Conservation (phyloP, 768 basidiomycete genomes). For the Hypholoma sublateritium region DNA sequence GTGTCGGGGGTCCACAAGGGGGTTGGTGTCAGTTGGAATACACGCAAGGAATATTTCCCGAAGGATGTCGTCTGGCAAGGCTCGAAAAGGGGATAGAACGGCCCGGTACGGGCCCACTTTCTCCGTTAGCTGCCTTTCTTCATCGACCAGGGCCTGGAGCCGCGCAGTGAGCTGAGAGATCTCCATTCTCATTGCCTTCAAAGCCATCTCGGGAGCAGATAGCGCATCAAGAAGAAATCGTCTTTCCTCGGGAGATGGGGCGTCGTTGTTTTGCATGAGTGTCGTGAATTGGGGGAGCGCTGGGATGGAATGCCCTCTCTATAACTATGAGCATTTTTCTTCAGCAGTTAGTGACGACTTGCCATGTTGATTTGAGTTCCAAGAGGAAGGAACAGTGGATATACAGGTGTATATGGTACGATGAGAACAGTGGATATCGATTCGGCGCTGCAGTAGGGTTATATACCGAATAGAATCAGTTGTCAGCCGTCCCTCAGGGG, state of each 20-base stretch:
- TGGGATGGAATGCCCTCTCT: too few species aligned
- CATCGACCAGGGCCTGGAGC: neutral
- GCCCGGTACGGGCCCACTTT: neutral
- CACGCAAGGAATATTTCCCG: neutral
- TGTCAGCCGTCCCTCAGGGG: too few species aligned
- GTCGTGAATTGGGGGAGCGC: neutral
- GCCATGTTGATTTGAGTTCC: too few species aligned
- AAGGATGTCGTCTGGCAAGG: neutral
- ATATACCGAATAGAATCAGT: too few species aligned
- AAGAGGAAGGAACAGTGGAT: too few species aligned
- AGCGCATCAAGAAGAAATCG: neutral
- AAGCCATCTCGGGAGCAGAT: neutral
- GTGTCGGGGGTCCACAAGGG: neutral
- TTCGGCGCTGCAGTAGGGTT: too few species aligned
- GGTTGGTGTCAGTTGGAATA: neutral
- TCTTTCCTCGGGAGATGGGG: neutral
- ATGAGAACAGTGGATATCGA: too few species aligned
- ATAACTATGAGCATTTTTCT: too few species aligned
- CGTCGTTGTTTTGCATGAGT: neutral
- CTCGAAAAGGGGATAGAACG: neutral
- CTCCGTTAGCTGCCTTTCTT: neutral
- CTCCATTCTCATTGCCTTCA: neutral
- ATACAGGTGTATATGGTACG: too few species aligned
- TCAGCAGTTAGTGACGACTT: too few species aligned
- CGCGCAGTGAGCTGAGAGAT: neutral